Evolutionary conservation across 2,329 filamentous ascomycete species (phyloP).

Genomic region (Amylocarpus encephaloides): DNA sequence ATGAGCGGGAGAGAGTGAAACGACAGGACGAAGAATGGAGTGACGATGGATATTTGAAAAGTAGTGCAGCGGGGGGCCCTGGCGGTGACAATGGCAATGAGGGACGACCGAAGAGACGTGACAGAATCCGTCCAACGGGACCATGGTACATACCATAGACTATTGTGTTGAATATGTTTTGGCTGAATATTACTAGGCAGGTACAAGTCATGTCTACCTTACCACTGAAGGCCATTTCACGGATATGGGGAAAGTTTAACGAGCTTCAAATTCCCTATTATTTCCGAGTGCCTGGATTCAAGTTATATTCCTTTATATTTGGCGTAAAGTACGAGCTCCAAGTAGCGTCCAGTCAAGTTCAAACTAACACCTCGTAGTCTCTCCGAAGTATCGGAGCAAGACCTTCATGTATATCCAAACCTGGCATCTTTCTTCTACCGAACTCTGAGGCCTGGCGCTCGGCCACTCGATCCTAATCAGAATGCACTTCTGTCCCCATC

Average conservation of each 20-base stretch:
- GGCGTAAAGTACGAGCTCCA: conserved; percentile 53
- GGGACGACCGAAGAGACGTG: conserved; percentile 39
- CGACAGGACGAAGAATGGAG: conserved; percentile 33
- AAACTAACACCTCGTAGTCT: conserved; percentile 44
- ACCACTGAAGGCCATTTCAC: conserved; percentile 64
- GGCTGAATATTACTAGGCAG: conserved; percentile 39
- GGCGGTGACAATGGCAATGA: conserved; percentile 38
- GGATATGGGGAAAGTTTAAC: conserved; percentile 69
- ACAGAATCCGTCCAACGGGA: conserved; percentile 57
- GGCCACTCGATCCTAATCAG: conserved; percentile 75
- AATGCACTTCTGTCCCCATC: conserved; percentile 80
- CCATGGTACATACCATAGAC: conserved; percentile 46
- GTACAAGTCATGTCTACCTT: conserved; percentile 70
- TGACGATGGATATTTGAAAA: conserved; percentile 30
- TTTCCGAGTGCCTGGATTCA: conserved; percentile 66
- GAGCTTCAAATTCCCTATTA: conserved; percentile 65
- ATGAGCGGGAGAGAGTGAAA: conserved; percentile 41
- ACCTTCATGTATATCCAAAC: conserved; percentile 86
- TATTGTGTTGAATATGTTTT: not conserved
- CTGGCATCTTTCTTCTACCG: conserved; percentile 97
- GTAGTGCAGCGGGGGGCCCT: conserved; percentile 23
- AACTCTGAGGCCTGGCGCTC: conserved; percentile 78
- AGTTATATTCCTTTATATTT: conserved; percentile 67
- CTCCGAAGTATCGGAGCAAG: conserved; percentile 78
- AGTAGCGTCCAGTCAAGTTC: not conserved